These are phyloP conservation scores for Zelopaecilomyces penicillatus DNA, from an alignment of 2,329 filamentous ascomycete genomes.

Conservation along the genomic window DNA sequence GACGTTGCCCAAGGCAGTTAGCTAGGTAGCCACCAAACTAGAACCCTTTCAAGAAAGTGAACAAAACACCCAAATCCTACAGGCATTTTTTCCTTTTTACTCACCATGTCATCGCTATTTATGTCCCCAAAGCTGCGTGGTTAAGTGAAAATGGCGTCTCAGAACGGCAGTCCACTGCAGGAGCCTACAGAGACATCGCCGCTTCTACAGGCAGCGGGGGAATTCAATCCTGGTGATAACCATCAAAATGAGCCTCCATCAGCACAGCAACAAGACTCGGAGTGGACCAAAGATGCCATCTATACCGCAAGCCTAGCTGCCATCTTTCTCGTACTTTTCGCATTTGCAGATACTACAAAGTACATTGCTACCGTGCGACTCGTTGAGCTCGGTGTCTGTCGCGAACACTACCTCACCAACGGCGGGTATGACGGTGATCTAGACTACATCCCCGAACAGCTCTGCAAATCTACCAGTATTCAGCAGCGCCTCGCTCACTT, in stretches of 20 bases:
- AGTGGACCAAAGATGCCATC: background rate
- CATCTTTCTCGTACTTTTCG: conserved; percentile 2
- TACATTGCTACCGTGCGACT: background rate
- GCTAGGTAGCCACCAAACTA: no score
- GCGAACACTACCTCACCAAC: conserved; percentile 1
- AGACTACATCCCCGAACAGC: conserved; percentile 2
- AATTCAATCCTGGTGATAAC: no score
- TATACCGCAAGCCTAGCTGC: background rate
- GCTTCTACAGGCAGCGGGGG: no score
- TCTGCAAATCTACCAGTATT: conserved; percentile 2
- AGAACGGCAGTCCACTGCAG: no score
- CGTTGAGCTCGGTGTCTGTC: conserved; percentile 1
- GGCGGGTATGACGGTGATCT: background rate
- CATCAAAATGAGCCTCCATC: background rate
- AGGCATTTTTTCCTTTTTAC: no score
- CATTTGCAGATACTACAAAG: conserved; percentile 3
- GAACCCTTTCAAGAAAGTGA: no score
- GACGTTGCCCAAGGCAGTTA: no score
- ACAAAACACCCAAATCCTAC: no score
- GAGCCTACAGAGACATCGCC: no score
- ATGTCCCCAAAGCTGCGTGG: no score
- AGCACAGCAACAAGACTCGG: background rate
- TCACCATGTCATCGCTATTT: no score
- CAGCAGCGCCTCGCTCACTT: conserved; percentile 4
- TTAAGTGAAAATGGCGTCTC: no score